Base-by-base conservation (phyloP, 805 yeast genomes). In the Candida schatavii region DNA sequence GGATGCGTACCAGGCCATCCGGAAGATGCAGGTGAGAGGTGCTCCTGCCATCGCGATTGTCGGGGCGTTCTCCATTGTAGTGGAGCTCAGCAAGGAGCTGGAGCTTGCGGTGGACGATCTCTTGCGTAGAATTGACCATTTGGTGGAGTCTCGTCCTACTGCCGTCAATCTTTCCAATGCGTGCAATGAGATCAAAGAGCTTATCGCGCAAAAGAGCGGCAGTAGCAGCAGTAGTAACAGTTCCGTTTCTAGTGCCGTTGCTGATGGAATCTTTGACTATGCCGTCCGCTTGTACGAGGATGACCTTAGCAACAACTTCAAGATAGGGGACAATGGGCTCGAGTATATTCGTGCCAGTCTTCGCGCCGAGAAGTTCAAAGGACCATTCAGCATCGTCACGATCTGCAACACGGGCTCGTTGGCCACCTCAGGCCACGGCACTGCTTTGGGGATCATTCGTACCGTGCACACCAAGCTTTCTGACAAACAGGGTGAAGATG, bases 11-110 rank as follows among this genome's bases (percentile, higher is more conserved):
- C 72, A 74, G 15, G 95, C 86, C n/a, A 91, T 91, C 61, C 83
- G 81, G 56, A 73, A 73, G 44, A 91, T 91, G 99, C 89, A 87
- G 54, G 97, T 95, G 3, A 75, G 99, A 59, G 99, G 99, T 29
- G 99, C 99, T 0, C 99, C 99, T 0, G 98, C 98, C 1, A 91
- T 91, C 57, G 97, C 97, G 47, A 87, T 91, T 44, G 97, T 91
- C 2, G 98, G 96, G 4, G 81, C 89, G 1, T 74, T 90, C 45
- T 78, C 96, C 2, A 76, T 91, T 3, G 83, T 87, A 2, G 80
- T 85, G n/a, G 97, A 91, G 49, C 62, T 79, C 3, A 2, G 21
- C 11, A 43, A 59, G 30, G 19, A 31, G 18, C 47, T 48, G 2
- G 44, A 41, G 9, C 68, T 72, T 48, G 69, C 78, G 13, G 42